phyloP scores from a whole-genome alignment of 225 moss, liverwort and hornwort species.

The Sphagnum tenellum region DNA sequence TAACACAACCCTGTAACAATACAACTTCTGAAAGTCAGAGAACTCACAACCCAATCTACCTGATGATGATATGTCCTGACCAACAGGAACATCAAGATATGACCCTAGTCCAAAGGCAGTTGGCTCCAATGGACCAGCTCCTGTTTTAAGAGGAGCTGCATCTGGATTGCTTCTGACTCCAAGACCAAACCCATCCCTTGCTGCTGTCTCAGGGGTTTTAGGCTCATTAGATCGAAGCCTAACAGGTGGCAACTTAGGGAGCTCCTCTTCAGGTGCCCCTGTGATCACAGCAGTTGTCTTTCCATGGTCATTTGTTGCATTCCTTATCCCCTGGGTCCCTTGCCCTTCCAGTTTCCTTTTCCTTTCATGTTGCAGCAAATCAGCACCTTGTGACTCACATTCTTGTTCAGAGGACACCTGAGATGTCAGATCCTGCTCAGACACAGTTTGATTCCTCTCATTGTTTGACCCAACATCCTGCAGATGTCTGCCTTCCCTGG shows the following conservation, averaged over 20 bases:
- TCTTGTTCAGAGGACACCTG: constrained; percentile 6
- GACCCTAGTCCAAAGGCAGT: constrained; percentile 74
- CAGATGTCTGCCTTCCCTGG: constrained; percentile 1
- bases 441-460: constrained; percentile 9
- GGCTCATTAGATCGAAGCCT: constrained; percentile 73
- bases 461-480: constrained; percentile 5
- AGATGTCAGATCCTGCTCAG: constrained; percentile 11
- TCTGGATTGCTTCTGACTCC: constrained; percentile 35
- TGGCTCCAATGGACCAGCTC: constrained; percentile 30
- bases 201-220: constrained; percentile 48
- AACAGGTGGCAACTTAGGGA: constrained; percentile 87
- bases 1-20: too few relatives aligned
- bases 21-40: too few relatives aligned
- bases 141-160: constrained; percentile 33
- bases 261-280: constrained; percentile 53
- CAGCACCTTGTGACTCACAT: constrained; percentile 7
- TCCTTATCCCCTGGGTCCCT: constrained; percentile 29
- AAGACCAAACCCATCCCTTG: constrained; percentile 31
- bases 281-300: constrained; percentile 34
- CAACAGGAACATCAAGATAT: constrained; percentile 87
- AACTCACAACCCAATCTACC: constrained; percentile 19
- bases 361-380: constrained; percentile 9
- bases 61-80: constrained; percentile 84
- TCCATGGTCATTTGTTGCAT: constrained; percentile 8
- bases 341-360: constrained; percentile 9